phyloP scores from a whole-genome alignment of 208 protist species.

The Leptomonas pyrrhocoris region DNA sequence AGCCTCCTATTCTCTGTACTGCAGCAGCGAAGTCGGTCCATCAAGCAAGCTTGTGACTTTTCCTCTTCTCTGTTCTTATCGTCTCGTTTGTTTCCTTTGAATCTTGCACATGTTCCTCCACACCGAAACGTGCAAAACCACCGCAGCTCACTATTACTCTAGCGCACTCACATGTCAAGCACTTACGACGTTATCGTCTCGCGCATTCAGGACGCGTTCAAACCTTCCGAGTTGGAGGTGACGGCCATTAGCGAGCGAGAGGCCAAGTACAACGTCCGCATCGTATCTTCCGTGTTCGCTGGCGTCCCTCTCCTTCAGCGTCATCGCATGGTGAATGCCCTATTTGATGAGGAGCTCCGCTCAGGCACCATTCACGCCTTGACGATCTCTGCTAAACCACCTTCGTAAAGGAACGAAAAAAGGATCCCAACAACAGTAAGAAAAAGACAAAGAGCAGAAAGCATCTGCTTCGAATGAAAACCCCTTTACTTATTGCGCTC shows the following conservation, averaged over 20 bases:
- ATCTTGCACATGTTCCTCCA: too few species aligned
- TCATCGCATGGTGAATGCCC: slow-evolving; percentile 71
- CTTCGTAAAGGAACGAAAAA: slow-evolving; percentile 15
- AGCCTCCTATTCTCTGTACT: too few species aligned
- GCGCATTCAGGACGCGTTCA: slow-evolving; percentile 45
- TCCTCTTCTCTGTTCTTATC: too few species aligned
- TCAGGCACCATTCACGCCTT: slow-evolving; percentile 78
- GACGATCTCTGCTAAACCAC: slow-evolving; percentile 62
- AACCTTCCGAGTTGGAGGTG: slow-evolving; percentile 47
- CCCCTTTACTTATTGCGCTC: too few species aligned
- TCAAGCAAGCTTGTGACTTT: too few species aligned
- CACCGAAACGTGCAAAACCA: too few species aligned
- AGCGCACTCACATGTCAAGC: slow-evolving; percentile 3
- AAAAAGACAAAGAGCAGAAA: neutral
- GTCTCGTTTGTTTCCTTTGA: too few species aligned
- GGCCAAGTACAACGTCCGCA: slow-evolving; percentile 67
- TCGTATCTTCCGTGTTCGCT: slow-evolving; percentile 58
- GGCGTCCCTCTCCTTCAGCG: slow-evolving; percentile 63
- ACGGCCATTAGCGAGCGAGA: slow-evolving; percentile 51
- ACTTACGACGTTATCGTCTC: slow-evolving; percentile 30
- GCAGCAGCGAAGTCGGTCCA: too few species aligned
- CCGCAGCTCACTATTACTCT: neutral
- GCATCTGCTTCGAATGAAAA: too few species aligned
- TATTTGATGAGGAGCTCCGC: slow-evolving; percentile 74
- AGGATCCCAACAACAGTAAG: too few species aligned